A percentile compares a stretch with the other conserved stretches of the same genome.
phyloP scores from a whole-genome alignment of 768 basidiomycete species.

The Trametes sanguinea region DNA sequence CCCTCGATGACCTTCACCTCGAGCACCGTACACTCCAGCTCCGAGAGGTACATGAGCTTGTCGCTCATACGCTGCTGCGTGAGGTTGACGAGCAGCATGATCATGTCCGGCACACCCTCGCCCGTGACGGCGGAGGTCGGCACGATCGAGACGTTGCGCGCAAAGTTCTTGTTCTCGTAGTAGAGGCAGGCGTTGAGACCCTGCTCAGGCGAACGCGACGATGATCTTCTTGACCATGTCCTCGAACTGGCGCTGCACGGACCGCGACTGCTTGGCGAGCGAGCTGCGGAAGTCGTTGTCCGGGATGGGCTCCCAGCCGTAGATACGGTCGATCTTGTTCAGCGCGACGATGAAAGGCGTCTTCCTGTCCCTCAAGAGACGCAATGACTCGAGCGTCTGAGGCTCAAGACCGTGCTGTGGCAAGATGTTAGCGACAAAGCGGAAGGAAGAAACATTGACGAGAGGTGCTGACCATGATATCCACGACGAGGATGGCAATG shows the following conservation, averaged over 20 bases:
- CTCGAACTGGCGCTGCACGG: conserved; percentile 90
- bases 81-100: conserved; percentile 95
- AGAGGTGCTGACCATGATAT: conserved; percentile 78
- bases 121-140: conserved; percentile 98
- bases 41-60: conserved; percentile 95
- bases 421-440: background rate
- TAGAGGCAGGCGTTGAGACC: conserved; percentile 93
- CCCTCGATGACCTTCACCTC: conserved; percentile 99
- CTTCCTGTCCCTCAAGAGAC: conserved; percentile 87
- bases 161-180: conserved; percentile 97
- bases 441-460: background rate
- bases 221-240: conserved; percentile 84
- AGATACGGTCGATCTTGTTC: conserved; percentile 99
- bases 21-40: conserved; percentile 95
- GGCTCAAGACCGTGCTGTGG: conserved; percentile 91
- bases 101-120: conserved; percentile 99
- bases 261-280: conserved; percentile 72
- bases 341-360: conserved; percentile 99
- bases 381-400: conserved; percentile 96
- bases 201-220: conserved; percentile 96
- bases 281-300: conserved; percentile 93
- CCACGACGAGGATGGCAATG: conserved; percentile 97
- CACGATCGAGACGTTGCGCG: conserved; percentile 91
- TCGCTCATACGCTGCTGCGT: conserved; percentile 99
- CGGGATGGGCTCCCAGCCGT: conserved; percentile 89